Evolutionary conservation across 2,329 filamentous ascomycete species (phyloP).

Genomic region (Cladosporium sp.): DNA sequence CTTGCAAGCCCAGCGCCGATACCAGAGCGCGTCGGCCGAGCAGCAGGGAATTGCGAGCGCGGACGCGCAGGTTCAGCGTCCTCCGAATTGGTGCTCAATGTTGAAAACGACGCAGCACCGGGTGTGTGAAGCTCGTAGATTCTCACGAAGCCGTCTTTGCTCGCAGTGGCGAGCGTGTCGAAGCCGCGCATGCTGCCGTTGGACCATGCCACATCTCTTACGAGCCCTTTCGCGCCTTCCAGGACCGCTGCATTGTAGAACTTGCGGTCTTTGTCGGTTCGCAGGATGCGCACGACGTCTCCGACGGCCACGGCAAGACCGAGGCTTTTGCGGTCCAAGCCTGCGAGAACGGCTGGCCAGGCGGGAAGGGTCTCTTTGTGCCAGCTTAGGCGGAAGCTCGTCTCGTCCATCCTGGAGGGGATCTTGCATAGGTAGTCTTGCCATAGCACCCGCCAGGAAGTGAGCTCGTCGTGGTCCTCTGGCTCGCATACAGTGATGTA

Average conservation of each 20-base stretch:
- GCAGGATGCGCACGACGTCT: constrained; percentile 74
- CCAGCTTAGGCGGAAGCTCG: constrained; percentile 77
- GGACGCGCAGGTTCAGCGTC: not conserved
- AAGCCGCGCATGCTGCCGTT: constrained; percentile 84
- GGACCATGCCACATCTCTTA: constrained; percentile 82
- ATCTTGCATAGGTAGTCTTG: constrained; percentile 66
- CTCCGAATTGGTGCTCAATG: constrained; percentile 13
- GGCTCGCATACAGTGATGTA: constrained; percentile 77
- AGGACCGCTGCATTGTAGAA: constrained; percentile 82
- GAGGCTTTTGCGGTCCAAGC: constrained; percentile 72
- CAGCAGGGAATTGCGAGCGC: constrained; percentile 8
- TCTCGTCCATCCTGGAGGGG: constrained; percentile 75
- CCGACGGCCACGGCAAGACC: constrained; percentile 81
- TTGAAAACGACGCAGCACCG: constrained; percentile 44
- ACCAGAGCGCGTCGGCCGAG: constrained; percentile 39
- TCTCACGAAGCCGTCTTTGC: constrained; percentile 82
- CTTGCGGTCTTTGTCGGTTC: constrained; percentile 66
- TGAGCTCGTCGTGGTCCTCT: constrained; percentile 72
- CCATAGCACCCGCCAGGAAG: constrained; percentile 69
- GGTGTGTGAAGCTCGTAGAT: constrained; percentile 74
- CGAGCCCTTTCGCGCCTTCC: constrained; percentile 64
- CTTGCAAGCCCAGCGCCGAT: constrained; percentile 49
- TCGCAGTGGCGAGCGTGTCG: constrained; percentile 85
- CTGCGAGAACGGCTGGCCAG: constrained; percentile 69
- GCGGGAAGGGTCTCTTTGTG: constrained; percentile 81